Evolutionary conservation across 805 yeast species (phyloP).

Genomic region (Spathaspora hagerdaliae): DNA sequence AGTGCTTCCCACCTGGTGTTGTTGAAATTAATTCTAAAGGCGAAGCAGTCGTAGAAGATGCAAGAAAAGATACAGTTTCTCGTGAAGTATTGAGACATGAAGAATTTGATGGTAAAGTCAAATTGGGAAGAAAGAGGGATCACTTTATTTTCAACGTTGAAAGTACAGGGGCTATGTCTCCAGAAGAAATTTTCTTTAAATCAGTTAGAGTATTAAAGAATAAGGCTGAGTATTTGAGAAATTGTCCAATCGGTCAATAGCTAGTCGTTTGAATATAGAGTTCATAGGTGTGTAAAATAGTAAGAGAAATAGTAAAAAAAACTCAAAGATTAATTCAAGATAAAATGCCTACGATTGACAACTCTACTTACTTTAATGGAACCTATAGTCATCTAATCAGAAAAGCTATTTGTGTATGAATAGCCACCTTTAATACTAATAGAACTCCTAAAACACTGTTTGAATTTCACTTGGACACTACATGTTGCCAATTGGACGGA

Average conservation of each 20-base stretch:
- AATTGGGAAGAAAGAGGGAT: slow-evolving; percentile 85
- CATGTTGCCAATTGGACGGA: too few relatives aligned
- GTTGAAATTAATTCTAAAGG: slow-evolving; percentile 64
- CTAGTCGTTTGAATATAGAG: too few relatives aligned
- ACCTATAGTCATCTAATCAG: too few relatives aligned
- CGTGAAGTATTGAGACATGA: slow-evolving; percentile 93
- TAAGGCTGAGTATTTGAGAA: slow-evolving; percentile 76
- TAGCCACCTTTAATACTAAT: too few relatives aligned
- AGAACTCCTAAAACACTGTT: too few relatives aligned
- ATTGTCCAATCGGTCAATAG: slow-evolving; percentile 68
- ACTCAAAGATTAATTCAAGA: too few relatives aligned
- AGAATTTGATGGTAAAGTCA: slow-evolving; percentile 85
- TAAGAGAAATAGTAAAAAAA: too few relatives aligned
- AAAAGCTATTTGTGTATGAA: too few relatives aligned
- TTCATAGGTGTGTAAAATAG: too few relatives aligned
- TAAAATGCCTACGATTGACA: too few relatives aligned
- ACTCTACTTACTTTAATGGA: too few relatives aligned
- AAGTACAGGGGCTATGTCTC: slow-evolving; percentile 94
- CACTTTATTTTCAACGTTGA: slow-evolving; percentile 94
- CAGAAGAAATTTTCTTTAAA: slow-evolving; percentile 93
- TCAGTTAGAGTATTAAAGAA: slow-evolving; percentile 79
- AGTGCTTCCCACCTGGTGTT: slow-evolving; percentile 93
- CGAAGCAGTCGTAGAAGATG: slow-evolving; percentile 78
- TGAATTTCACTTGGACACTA: too few relatives aligned
- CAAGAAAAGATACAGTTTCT: slow-evolving; percentile 94